phyloP scores from a whole-genome alignment of 2,329 filamentous ascomycete species.

The Claviceps purpurea region DNA sequence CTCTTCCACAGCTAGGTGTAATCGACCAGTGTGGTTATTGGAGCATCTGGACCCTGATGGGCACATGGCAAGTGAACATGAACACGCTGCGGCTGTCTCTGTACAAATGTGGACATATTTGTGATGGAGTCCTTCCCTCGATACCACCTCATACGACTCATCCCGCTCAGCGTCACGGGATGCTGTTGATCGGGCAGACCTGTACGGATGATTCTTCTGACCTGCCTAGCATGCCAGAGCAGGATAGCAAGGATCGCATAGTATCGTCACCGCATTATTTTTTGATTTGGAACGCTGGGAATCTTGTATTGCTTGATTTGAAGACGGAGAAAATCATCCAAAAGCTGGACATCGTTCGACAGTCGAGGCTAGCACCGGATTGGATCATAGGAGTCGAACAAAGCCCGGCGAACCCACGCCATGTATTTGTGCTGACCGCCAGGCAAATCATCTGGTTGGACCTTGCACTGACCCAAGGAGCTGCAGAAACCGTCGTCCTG shows the following conservation, averaged over 20 bases:
- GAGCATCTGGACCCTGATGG: constrained; percentile 50
- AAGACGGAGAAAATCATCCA: constrained; percentile 18
- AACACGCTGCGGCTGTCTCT: constrained; percentile 21
- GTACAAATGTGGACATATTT: constrained; percentile 30
- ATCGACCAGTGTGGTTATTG: constrained; percentile 53
- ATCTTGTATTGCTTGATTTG: constrained; percentile 23
- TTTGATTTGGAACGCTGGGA: constrained; percentile 24
- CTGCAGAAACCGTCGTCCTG: not conserved
- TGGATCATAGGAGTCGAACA: constrained; percentile 42
- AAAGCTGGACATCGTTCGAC: constrained; percentile 14
- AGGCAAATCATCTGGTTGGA: constrained; percentile 36
- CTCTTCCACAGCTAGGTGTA: constrained; percentile 50
- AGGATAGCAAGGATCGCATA: not conserved
- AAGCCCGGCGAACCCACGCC: constrained; percentile 31
- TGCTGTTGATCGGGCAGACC: constrained; percentile 26
- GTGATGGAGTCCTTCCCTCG: constrained; percentile 22
- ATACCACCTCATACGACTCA: constrained; percentile 18
- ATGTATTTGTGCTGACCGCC: constrained; percentile 47
- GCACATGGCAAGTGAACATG: constrained; percentile 20
- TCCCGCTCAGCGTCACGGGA: constrained; percentile 25
- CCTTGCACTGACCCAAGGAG: constrained; percentile 13
- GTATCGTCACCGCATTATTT: constrained; percentile 11
- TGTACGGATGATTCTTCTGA: constrained; percentile 12
- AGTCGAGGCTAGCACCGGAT: constrained; percentile 16
- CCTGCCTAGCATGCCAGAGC: constrained; percentile 6